phyloP scores from a whole-genome alignment of 345 rosid genomes.

The Erucastrum elatum region DNA sequence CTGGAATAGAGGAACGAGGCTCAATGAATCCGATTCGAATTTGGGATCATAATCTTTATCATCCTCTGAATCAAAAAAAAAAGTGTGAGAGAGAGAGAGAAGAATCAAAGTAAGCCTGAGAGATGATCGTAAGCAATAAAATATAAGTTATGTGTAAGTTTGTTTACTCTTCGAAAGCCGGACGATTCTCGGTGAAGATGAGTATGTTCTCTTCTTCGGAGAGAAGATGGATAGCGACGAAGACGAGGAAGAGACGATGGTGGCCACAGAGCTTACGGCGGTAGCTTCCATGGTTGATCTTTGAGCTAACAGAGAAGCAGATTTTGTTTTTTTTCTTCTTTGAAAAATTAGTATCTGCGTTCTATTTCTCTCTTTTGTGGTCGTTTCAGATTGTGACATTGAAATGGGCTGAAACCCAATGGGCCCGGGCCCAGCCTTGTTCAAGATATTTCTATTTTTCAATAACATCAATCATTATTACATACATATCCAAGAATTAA shows the following conservation, averaged over 20 bases:
- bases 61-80: conserved; percentile 40
- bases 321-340: not conserved
- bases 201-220: conserved; percentile 45
- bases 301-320: conserved; percentile 9
- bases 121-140: conserved; percentile 3
- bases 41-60: conserved; percentile 56
- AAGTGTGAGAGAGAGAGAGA: not conserved
- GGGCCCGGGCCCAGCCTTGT: not conserved
- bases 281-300: conserved; percentile 59
- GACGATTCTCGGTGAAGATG: conserved; percentile 40
- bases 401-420: not conserved
- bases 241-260: conserved; percentile 54
- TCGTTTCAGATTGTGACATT: not conserved
- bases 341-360: not conserved
- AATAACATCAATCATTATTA: too few relatives aligned
- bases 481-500: too few relatives aligned
- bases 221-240: conserved; percentile 60
- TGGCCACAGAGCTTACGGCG: conserved; percentile 52
- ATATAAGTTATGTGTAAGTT: not conserved
- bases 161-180: conserved; percentile 63
- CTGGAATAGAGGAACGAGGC: conserved; percentile 65
- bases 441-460: too few relatives aligned
- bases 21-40: conserved; percentile 52
- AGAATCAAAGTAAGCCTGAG: not conserved
- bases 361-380: not conserved